These are phyloP conservation scores for Eleusine coracana DNA, from an alignment of 176 grass and related monocot genomes.

Conservation along the genomic window DNA sequence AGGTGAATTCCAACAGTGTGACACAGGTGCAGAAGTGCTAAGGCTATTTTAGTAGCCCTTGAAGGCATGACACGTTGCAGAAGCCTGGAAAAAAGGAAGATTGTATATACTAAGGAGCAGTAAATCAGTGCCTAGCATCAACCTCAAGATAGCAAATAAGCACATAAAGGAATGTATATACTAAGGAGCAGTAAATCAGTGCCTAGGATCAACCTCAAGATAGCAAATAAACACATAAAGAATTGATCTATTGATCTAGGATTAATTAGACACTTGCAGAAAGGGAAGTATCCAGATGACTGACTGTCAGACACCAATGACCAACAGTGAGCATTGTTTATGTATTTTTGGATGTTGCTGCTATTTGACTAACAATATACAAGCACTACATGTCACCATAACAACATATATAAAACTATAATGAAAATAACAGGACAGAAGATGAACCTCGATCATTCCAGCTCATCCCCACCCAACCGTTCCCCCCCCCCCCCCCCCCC, in stretches of 20 bases:
- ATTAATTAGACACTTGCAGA: background rate
- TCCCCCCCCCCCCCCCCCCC: background rate
- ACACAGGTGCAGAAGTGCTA: background rate
- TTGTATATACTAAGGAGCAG: background rate
- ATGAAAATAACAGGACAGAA: background rate
- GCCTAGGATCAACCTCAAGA: constrained; percentile 14
- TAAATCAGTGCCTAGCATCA: constrained; percentile 20
- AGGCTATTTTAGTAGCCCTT: background rate
- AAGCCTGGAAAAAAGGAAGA: background rate
- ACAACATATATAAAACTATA: background rate
- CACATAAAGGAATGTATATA: background rate
- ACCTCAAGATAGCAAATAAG: background rate
- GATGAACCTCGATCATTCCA: background rate
- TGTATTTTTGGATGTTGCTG: background rate
- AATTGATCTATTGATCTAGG: background rate
- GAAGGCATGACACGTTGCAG: background rate
- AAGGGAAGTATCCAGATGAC: background rate
- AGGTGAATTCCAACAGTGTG: background rate
- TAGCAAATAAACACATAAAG: background rate
- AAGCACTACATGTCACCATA: constrained; percentile 6
- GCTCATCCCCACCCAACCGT: background rate
- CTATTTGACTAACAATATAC: background rate
- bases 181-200: background rate
- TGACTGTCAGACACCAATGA: background rate
- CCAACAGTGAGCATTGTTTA: background rate